Conservation (phyloP, 1,284 basidiomycete genomes). For the Rhodotorula glutinis region DNA sequence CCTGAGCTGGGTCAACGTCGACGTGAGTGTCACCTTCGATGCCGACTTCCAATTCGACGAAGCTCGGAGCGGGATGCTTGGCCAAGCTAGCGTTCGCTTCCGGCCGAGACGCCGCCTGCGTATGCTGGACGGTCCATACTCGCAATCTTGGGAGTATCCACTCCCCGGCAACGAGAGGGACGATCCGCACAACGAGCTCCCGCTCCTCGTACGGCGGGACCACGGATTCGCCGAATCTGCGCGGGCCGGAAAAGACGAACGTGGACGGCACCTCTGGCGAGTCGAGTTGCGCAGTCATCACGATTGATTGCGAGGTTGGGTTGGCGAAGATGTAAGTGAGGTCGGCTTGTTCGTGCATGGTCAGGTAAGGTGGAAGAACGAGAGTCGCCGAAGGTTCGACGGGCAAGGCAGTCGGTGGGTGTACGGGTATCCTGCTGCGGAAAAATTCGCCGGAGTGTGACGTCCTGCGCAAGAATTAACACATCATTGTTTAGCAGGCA, state of each 20-base stretch:
- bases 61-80: background rate
- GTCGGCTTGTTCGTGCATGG: slow-evolving; percentile 9
- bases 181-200: slow-evolving; percentile 12
- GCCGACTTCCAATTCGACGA: slow-evolving; percentile 10
- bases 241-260: slow-evolving; percentile 68
- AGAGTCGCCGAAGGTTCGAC: slow-evolving; percentile 8
- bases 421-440: slow-evolving; percentile 5
- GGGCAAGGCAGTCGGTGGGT: slow-evolving; percentile 4
- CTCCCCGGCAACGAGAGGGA: slow-evolving; percentile 20
- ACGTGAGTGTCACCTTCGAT: slow-evolving; percentile 2
- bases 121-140: slow-evolving; percentile 22
- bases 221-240: slow-evolving; percentile 62
- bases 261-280: slow-evolving; percentile 52
- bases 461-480: background rate
- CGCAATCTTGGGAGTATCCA: slow-evolving; percentile 25
- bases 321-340: slow-evolving; percentile 24
- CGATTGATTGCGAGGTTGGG: slow-evolving; percentile 15
- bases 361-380: slow-evolving; percentile 9
- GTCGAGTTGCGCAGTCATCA: slow-evolving; percentile 28
- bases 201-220: slow-evolving; percentile 60
- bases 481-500: background rate
- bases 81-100: background rate
- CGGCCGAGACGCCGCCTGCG: background rate
- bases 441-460: background rate
- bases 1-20: slow-evolving; percentile 9